Percentiles rank a stretch among this genome's conserved stretches.
Evolutionary conservation across 2,329 filamentous ascomycete species (phyloP).

Genomic region (Plenodomus biglobosus): DNA sequence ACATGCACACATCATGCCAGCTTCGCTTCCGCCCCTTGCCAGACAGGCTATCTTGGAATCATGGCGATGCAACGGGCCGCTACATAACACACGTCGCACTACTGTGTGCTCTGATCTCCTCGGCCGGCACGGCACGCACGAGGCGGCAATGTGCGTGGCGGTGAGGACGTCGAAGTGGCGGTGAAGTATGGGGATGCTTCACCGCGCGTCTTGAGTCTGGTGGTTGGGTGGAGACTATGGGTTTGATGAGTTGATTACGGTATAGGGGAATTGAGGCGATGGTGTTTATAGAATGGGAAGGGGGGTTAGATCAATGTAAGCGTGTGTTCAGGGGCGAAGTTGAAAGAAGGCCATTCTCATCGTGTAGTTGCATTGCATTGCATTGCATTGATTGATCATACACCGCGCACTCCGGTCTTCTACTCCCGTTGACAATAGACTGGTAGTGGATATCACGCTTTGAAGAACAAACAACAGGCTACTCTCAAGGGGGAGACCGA

Average conservation of each 20-base stretch:
- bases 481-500: background rate
- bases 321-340: background rate
- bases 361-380: background rate
- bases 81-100: background rate
- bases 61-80: background rate
- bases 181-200: background rate
- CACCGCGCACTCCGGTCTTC: background rate
- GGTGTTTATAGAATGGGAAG: background rate
- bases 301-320: background rate
- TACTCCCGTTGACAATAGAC: background rate
- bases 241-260: background rate
- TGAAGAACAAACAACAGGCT: background rate
- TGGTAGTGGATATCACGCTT: background rate
- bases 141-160: background rate
- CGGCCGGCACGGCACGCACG: too few relatives aligned
- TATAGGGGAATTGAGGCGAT: background rate
- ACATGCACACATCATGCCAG: background rate
- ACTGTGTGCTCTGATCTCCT: too few relatives aligned
- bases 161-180: background rate
- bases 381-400: background rate
- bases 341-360: background rate
- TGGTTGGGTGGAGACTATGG: too few relatives aligned
- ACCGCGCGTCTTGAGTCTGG: background rate
- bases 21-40: background rate
- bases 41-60: too few relatives aligned